These are phyloP conservation scores for Wallacemonas rigidus DNA, from an alignment of 208 protist species.

Conservation along the genomic window DNA sequence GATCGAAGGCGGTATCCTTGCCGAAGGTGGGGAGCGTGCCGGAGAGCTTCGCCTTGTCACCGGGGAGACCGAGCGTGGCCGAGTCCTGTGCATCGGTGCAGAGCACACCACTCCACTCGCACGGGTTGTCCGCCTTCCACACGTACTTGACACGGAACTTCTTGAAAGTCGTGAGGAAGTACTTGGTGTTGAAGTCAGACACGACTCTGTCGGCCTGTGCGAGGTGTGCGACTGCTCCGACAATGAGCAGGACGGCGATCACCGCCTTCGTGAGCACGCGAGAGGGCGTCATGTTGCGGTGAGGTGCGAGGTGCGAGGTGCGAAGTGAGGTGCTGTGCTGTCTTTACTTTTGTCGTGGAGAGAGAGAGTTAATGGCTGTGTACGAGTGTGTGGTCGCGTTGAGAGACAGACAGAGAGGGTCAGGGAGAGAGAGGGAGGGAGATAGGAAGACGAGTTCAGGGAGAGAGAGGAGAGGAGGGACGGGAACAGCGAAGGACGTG, in stretches of 20 bases:
- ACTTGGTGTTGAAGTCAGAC: constrained; percentile 29
- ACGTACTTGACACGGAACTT: constrained; percentile 31
- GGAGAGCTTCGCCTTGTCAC: constrained; percentile 18
- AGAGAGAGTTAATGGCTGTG: too few species aligned
- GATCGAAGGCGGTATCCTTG: constrained; percentile 21
- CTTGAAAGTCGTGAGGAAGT: constrained; percentile 30
- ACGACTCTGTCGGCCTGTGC: constrained; percentile 9
- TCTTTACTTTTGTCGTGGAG: too few species aligned
- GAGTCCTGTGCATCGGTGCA: constrained; percentile 32
- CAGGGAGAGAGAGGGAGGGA: too few species aligned
- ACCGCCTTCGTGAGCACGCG: not conserved
- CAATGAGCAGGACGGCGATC: constrained; percentile 16
- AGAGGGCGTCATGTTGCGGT: not conserved
- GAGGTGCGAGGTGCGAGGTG: too few species aligned
- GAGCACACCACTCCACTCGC: constrained; percentile 41
- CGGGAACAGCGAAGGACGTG: too few species aligned
- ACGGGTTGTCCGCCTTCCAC: constrained; percentile 43
- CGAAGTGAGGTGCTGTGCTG: too few species aligned
- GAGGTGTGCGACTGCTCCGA: not conserved
- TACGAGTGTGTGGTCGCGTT: too few species aligned
- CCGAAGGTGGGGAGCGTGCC: constrained; percentile 29
- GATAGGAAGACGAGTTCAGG: too few species aligned
- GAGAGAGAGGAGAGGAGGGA: too few species aligned
- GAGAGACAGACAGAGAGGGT: too few species aligned
- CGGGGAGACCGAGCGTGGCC: constrained; percentile 24